Evolutionary conservation across 2,329 filamentous ascomycete species (phyloP), one percentile per base, ranked within the genome.

Genomic region (Hymenoscyphus fructigenus): DNA sequence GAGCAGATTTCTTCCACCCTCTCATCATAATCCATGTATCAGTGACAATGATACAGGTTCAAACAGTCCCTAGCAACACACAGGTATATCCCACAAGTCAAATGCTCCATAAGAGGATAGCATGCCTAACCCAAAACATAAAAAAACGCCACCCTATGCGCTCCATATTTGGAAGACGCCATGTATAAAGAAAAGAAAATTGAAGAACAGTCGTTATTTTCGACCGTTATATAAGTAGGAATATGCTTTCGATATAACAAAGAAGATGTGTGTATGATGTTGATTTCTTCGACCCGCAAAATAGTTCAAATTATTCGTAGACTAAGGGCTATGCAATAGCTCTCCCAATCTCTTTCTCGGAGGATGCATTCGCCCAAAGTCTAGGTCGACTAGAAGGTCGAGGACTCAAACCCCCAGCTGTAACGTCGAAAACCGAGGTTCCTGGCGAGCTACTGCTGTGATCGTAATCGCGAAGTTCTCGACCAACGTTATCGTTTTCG

Each of bases 341-440:
- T 69, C 69, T 68, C 32, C 70, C 72, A 64, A 70, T 68, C 38
- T 72, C 69, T 28, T 69, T 66, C 9, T 67, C 65, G 47, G 61
- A 12, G 2, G 56, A 66, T 59, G 62, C 66, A 12, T 59, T 6
- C 14, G 53, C 66, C 65, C 66, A 69, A 26, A 56, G 58, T 61
- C 66, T 67, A 29, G 67, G 38, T 61, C 66, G 65, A 28, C 68
- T 69, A 53, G 66, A 67, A 32, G 73, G 73, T 60, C 72, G 61
- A 15, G 73, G 73, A 10, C 71, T 73, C 4, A 74, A 65, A 29
- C 71, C 67, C 5, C 66, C 65, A 14, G 50, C 60, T 3, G 65
- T 23, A 28, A 60, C 66, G 58, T 71, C 69, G 47, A 65, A 72
- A 44, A 69, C 62, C 9, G 71, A 71, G 44, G 66, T 68, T 53